Evolutionary conservation across 2,329 filamentous ascomycete species (phyloP).

Genomic region (Calonectria pteridis): DNA sequence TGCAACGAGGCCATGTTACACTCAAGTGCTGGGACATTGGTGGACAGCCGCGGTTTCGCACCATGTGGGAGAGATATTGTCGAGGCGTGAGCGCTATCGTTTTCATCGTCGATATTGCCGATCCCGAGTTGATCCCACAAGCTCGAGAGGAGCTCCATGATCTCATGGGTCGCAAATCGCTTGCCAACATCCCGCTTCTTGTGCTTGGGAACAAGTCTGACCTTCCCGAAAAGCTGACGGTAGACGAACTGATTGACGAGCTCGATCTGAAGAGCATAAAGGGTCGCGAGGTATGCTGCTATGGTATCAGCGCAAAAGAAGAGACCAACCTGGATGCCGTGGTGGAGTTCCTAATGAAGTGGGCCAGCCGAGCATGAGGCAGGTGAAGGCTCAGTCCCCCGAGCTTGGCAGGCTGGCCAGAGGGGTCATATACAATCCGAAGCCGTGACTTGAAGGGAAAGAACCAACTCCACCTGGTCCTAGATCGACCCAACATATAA

Average conservation of each 20-base stretch:
- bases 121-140: constrained; percentile 81
- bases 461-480: not conserved
- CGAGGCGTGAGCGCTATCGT: constrained; percentile 97
- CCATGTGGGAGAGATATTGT: constrained; percentile 99
- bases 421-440: not conserved
- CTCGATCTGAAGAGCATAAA: constrained; percentile 91
- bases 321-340: constrained; percentile 99
- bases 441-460: not conserved
- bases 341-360: constrained; percentile 94
- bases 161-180: constrained; percentile 84
- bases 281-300: constrained; percentile 96
- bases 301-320: constrained; percentile 98
- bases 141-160: constrained; percentile 94
- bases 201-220: constrained; percentile 99
- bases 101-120: constrained; percentile 97
- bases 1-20: constrained; percentile 97
- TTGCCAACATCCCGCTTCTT: constrained; percentile 91
- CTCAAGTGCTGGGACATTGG: constrained; percentile 99
- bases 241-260: constrained; percentile 95
- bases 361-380: constrained; percentile 74
- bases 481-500: constrained; percentile 3
- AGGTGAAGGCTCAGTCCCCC: constrained; percentile 10
- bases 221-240: constrained; percentile 87
- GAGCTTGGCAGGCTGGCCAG: not conserved
- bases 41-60: constrained; percentile 94